phyloP scores from a whole-genome alignment of 2,329 filamentous ascomycete genomes.

The Xylariomycetidae sp. region DNA sequence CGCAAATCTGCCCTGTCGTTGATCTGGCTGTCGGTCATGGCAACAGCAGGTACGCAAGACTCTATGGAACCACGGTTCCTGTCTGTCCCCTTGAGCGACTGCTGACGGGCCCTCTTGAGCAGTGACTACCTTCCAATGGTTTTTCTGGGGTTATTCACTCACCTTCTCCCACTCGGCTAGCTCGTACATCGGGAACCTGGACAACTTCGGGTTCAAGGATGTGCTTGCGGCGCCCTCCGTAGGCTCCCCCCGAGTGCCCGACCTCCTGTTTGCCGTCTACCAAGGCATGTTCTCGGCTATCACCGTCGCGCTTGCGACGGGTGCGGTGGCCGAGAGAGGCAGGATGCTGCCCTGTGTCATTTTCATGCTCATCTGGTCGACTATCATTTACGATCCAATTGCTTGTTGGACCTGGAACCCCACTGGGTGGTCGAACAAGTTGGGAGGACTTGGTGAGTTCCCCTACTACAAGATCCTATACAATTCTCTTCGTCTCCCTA shows the following conservation, averaged over 20 bases:
- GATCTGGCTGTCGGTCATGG: constrained; percentile 88
- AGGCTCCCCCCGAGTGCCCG: constrained; percentile 66
- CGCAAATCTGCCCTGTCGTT: constrained; percentile 84
- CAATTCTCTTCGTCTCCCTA: no score
- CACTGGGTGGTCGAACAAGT: constrained; percentile 68
- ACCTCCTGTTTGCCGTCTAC: constrained; percentile 79
- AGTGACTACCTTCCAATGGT: constrained; percentile 87
- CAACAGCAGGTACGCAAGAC: no score
- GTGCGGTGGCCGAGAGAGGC: constrained; percentile 79
- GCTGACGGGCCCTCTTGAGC: no score
- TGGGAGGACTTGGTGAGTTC: constrained; percentile 77
- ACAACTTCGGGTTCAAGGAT: constrained; percentile 73
- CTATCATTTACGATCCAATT: constrained; percentile 84
- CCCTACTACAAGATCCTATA: no score
- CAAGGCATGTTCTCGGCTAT: constrained; percentile 86
- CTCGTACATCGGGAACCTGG: constrained; percentile 69
- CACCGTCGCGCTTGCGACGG: constrained; percentile 78
- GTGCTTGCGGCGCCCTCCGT: constrained; percentile 72
- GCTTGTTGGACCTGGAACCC: constrained; percentile 95
- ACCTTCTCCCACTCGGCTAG: constrained; percentile 74
- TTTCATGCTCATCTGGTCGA: constrained; percentile 92
- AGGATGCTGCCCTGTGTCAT: constrained; percentile 82
- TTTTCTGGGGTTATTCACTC: constrained; percentile 85
- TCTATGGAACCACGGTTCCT: no score
- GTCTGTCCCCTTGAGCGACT: no score